Conservation (phyloP, 2,329 filamentous ascomycete species). For the Metarhizium brunneum region DNA sequence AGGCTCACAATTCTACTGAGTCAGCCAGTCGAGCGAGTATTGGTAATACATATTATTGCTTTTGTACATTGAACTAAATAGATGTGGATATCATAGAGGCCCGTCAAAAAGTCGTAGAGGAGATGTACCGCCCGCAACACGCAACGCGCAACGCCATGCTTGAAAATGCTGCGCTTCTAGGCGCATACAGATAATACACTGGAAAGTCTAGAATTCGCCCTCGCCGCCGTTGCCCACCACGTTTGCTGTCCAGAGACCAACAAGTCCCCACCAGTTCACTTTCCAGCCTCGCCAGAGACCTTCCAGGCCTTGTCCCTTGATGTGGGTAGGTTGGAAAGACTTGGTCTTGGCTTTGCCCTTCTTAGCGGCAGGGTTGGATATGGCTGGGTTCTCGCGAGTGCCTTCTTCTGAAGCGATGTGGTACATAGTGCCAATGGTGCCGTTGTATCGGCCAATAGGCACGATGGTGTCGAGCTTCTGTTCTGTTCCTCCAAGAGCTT, state of each 20-base stretch:
- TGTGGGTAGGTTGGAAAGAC: constrained; percentile 24
- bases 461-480: constrained; percentile 62
- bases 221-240: constrained; percentile 53
- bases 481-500: constrained; percentile 34
- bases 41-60: not conserved
- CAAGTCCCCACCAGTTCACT: constrained; percentile 68
- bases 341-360: constrained; percentile 23
- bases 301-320: constrained; percentile 57
- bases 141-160: constrained; percentile 5
- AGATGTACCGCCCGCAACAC: constrained; percentile 1
- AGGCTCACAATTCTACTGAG: not conserved
- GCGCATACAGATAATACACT: constrained; percentile 7
- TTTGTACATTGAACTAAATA: constrained; percentile 7
- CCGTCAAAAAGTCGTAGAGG: constrained; percentile 4
- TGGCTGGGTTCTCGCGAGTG: constrained; percentile 32
- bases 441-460: constrained; percentile 68
- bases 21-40: not conserved
- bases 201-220: constrained; percentile 41
- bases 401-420: constrained; percentile 80
- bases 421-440: constrained; percentile 88
- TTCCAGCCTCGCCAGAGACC: constrained; percentile 69
- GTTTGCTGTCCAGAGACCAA: constrained; percentile 64
- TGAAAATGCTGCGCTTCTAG: not conserved
- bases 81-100: constrained; percentile 27
- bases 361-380: constrained; percentile 23